A percentile compares a stretch with the other conserved stretches of the same genome.
phyloP scores from a whole-genome alignment of 1,139 yeast species.

The Kodamaea arcana region DNA sequence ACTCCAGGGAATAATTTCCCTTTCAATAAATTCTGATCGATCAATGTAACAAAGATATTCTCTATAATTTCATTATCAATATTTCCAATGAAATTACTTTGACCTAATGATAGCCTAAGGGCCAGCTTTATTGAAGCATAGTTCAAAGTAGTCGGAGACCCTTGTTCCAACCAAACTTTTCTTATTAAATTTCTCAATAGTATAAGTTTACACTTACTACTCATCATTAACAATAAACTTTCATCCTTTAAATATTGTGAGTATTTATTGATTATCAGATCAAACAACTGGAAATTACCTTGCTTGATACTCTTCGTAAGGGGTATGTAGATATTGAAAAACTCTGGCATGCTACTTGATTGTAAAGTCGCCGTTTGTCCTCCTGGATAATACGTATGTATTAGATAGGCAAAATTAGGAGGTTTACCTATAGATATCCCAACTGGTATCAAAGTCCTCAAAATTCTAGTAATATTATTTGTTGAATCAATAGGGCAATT shows the following conservation, averaged over 20 bases:
- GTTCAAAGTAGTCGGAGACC: constrained; percentile 24
- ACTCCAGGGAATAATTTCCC: constrained; percentile 49
- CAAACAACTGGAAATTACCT: constrained; percentile 41
- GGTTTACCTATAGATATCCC: constrained; percentile 51
- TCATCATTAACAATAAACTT: constrained; percentile 33
- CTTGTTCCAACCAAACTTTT: constrained; percentile 30
- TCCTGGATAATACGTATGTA: constrained; percentile 13
- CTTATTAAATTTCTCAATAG: constrained; percentile 44
- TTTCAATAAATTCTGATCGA: constrained; percentile 50
- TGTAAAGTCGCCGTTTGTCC: too few relatives aligned
- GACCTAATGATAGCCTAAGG: constrained; percentile 13
- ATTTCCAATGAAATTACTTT: constrained; percentile 7
- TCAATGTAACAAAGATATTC: constrained; percentile 45
- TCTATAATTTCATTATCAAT: constrained; percentile 38
- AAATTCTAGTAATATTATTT: constrained; percentile 33
- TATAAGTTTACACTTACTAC: constrained; percentile 40
- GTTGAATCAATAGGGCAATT: constrained; percentile 30
- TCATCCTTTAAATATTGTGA: constrained; percentile 33
- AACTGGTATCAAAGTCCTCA: constrained; percentile 55
- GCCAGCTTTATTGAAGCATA: constrained; percentile 26
- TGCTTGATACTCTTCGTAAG: constrained; percentile 28
- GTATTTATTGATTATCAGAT: constrained; percentile 23
- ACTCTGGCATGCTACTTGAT: constrained; percentile 21
- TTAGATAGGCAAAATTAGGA: constrained; percentile 33
- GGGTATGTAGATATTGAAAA: constrained; percentile 32